phyloP scores from a whole-genome alignment of 2,329 filamentous ascomycete genomes.

The Cladosporium sp. region DNA sequence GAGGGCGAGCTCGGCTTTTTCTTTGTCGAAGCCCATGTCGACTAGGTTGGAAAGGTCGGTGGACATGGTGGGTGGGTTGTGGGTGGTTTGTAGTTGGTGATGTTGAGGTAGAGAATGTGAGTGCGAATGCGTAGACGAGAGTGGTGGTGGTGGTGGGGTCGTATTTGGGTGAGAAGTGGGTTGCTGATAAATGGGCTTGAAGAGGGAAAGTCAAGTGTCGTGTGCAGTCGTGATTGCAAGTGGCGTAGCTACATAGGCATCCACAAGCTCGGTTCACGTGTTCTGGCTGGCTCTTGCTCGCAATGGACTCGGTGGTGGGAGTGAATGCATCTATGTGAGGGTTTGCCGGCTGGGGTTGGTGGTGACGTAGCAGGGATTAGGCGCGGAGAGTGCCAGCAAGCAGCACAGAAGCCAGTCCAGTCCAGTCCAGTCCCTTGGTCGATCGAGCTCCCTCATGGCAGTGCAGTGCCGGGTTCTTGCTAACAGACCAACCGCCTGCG shows the following conservation, averaged over 20 bases:
- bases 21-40: conserved; percentile 78
- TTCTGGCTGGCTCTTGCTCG: conserved; percentile 7
- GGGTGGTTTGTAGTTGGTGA: background rate
- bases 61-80: conserved; percentile 38
- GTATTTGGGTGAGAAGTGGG: background rate
- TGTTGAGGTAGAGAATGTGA: background rate
- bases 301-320: background rate
- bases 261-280: conserved; percentile 19
- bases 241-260: background rate
- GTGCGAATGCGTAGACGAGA: background rate
- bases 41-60: conserved; percentile 63
- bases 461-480: background rate
- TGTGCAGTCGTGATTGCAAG: background rate
- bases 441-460: background rate
- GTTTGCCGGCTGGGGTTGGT: background rate
- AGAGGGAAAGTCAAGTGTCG: background rate
- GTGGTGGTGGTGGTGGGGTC: background rate
- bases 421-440: background rate
- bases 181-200: background rate
- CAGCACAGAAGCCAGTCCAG: background rate
- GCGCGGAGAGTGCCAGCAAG: background rate
- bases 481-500: background rate
- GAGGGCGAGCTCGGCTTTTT: conserved; percentile 79
- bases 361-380: conserved; percentile 2
- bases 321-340: background rate